Percentiles rank a stretch among this genome's conserved stretches.
phyloP scores from a whole-genome alignment of 2,329 filamentous ascomycete species.

The Monosporascus sp. region DNA sequence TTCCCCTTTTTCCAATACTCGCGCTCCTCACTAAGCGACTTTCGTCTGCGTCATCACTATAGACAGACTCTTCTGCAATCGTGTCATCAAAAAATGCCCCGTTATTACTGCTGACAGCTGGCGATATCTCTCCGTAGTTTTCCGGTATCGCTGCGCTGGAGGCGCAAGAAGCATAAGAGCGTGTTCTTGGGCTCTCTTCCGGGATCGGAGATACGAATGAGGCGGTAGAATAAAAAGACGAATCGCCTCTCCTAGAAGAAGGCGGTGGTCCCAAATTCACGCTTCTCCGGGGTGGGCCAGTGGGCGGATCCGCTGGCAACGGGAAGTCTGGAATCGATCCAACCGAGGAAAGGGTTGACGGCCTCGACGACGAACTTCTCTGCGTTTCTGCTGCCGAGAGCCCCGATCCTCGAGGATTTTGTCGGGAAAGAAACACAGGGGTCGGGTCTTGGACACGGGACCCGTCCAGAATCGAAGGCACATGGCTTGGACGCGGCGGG shows the following conservation, averaged over 20 bases:
- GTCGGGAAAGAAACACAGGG: constrained; percentile 45
- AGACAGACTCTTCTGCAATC: constrained; percentile 39
- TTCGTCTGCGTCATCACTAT: constrained; percentile 47
- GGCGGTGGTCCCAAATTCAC: constrained; percentile 55
- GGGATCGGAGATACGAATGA: constrained; percentile 72
- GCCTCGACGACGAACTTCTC: constrained; percentile 42
- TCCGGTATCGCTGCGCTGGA: constrained; percentile 70
- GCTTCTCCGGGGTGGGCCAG: constrained; percentile 38
- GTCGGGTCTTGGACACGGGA: constrained; percentile 51
- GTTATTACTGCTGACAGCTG: constrained; percentile 39
- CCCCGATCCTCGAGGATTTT: constrained; percentile 31
- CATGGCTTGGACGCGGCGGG: constrained; percentile 54
- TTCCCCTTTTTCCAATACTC: constrained; percentile 56
- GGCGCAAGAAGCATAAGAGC: constrained; percentile 59
- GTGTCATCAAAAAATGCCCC: constrained; percentile 47
- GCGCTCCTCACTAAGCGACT: constrained; percentile 54
- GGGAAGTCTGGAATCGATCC: constrained; percentile 57
- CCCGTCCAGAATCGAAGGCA: constrained; percentile 53
- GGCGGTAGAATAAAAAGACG: constrained; percentile 59
- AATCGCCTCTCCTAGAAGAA: constrained; percentile 53
- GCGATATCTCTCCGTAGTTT: constrained; percentile 53
- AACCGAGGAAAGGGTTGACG: constrained; percentile 47
- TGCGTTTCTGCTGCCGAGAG: constrained; percentile 42
- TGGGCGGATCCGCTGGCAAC: constrained; percentile 30
- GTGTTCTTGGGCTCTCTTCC: constrained; percentile 57